Conservation (phyloP, 2,329 filamentous ascomycete genomes). For the Monilinia laxa region DNA sequence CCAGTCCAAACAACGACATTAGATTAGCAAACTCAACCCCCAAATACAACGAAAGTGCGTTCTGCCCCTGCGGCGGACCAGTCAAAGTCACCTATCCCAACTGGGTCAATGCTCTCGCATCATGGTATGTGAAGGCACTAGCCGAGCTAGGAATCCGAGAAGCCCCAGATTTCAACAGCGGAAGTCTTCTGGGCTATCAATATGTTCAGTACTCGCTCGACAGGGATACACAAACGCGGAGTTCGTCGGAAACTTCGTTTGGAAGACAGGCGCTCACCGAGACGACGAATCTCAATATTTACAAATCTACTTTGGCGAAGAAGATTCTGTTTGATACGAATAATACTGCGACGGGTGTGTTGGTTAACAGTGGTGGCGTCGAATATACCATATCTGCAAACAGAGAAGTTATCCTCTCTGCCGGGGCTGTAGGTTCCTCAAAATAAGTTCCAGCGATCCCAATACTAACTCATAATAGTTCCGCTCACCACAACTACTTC, state of each 20-base stretch:
- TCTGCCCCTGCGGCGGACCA: neutral
- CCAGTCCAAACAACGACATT: slow-evolving; percentile 32
- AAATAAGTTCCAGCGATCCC: neutral
- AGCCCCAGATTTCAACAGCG: slow-evolving; percentile 7
- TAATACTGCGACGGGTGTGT: slow-evolving; percentile 6
- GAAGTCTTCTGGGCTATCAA: slow-evolving; percentile 6
- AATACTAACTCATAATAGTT: slow-evolving; percentile 3
- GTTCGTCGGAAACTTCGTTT: slow-evolving; percentile 13
- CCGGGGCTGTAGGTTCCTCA: neutral
- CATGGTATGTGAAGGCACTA: slow-evolving; percentile 1
- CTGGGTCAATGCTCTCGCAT: slow-evolving; percentile 10
- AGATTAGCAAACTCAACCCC: neutral
- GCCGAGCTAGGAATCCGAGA: neutral
- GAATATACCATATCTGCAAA: slow-evolving; percentile 27
- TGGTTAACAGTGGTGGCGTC: slow-evolving; percentile 1
- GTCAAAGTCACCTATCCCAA: slow-evolving; percentile 6
- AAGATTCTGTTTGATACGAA: slow-evolving; percentile 13
- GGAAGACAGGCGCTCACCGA: neutral
- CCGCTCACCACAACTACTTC: slow-evolving; percentile 14
- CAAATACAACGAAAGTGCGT: neutral
- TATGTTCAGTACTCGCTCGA: slow-evolving; percentile 13
- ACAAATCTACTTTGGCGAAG: slow-evolving; percentile 3
- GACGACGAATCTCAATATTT: neutral
- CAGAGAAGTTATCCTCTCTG: slow-evolving; percentile 29
- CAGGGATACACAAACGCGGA: neutral